Evolutionary conservation across 441 rosid species (phyloP), one percentile per base, ranked within the genome.

Genomic region (Croton laevigatus): DNA sequence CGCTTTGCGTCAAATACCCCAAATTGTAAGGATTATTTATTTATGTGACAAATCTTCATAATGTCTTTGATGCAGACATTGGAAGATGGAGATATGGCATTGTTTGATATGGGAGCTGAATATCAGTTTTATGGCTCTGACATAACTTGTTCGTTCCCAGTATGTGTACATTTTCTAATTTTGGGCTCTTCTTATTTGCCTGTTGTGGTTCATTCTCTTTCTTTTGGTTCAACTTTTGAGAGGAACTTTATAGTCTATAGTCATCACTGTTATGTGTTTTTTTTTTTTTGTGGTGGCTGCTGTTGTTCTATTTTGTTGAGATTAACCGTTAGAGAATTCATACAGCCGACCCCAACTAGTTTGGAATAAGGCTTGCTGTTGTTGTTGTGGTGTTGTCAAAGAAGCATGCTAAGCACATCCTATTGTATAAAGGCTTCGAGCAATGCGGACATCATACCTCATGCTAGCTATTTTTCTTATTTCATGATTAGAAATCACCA

Each of bases 61-160:
- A 54, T 71, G 57, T 48, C 53, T 71, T 70, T 79, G 57, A 46
- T 89, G 77, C 91, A 94, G 98, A 89, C 73, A 67, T 78, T 94
- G 69, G 75, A 83, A 82, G 96, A 91, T 85, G 97, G 97, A 75
- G 97, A 90, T 75, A 82, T 91, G 86, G 94, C 97, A 70, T 85
- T 94, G 82, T 86, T 94, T 76, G 98, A 94, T 81, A 94, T 94
- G 98, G 97, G 98, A 78, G 97, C 88, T 66, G 97, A 94, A 79
- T 89, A 89, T 81, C 83, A 81, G 73, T 94, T 94, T 82, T 94
- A 94, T 64, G 94, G 91, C 14, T 89, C 94, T 77, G 95, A 89
- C 75, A 89, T 89, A 74, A 89, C 89, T 4, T 87, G 95, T 75
- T 87, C 98, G 71, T 94, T 86, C 76, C 98, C 98, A 36, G 98